Percentiles rank a stretch among this genome's conserved stretches.
phyloP scores from a whole-genome alignment of 1,284 basidiomycete genomes.

The Mrakiaceae sp. region DNA sequence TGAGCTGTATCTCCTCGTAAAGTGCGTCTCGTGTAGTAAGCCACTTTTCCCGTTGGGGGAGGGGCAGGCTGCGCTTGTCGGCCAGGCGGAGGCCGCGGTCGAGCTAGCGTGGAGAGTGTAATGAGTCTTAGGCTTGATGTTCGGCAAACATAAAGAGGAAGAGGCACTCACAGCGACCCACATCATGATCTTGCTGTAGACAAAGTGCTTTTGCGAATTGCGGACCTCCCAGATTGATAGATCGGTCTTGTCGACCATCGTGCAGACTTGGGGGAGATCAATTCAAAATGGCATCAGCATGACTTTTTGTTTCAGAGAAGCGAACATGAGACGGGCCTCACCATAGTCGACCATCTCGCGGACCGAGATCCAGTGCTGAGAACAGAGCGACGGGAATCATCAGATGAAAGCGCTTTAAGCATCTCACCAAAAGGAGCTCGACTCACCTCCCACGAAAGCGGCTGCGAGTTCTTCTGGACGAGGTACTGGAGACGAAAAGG shows the following conservation, averaged over 20 bases:
- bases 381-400: too few species aligned
- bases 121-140: conserved; percentile 54
- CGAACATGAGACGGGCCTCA: background rate
- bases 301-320: too few species aligned
- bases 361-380: conserved; percentile 40
- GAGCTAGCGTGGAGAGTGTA: conserved; percentile 32
- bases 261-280: conserved; percentile 19
- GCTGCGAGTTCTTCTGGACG: conserved; percentile 7
- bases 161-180: conserved; percentile 4
- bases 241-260: conserved; percentile 30
- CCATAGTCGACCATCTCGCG: conserved; percentile 37
- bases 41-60: conserved; percentile 50
- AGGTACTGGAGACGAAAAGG: background rate
- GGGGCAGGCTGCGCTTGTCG: conserved; percentile 60
- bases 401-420: too few species aligned
- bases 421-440: conserved; percentile 27
- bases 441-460: conserved; percentile 39
- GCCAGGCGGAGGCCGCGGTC: conserved; percentile 80
- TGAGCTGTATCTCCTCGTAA: conserved; percentile 53
- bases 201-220: conserved; percentile 44
- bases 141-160: background rate
- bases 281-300: too few species aligned
- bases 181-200: conserved; percentile 88
- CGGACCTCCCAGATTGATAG: conserved; percentile 55
- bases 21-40: conserved; percentile 58